Evolutionary conservation across 352 stramenopile genomes (phyloP).

Genomic region (Pythium myriotylum): DNA sequence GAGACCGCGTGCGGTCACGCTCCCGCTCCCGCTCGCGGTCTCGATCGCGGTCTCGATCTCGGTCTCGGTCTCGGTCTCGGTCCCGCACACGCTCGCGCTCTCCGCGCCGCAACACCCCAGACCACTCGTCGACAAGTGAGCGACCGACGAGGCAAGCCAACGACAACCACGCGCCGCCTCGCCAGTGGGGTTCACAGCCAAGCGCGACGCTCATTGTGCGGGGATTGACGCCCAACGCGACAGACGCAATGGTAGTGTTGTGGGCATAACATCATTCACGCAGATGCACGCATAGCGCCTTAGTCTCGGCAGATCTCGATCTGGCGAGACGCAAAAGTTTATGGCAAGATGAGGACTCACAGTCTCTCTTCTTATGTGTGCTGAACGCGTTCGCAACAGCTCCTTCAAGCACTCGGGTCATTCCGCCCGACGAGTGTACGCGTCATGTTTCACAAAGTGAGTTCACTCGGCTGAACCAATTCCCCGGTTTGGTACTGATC

Average conservation of each 20-base stretch:
- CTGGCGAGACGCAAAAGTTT: neutral
- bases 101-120: constrained; percentile 13
- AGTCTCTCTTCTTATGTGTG: constrained; percentile 27
- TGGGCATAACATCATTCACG: constrained; percentile 1
- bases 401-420: constrained; percentile 47
- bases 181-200: constrained; percentile 34
- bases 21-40: constrained; percentile 16
- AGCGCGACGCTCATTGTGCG: constrained; percentile 71
- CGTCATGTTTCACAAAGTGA: constrained; percentile 75
- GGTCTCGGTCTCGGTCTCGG: constrained; percentile 8
- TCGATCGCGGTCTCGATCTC: constrained; percentile 6
- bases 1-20: neutral
- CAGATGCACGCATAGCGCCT: neutral
- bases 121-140: neutral
- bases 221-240: constrained; percentile 46
- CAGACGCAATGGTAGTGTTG: constrained; percentile 70
- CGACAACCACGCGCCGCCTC: neutral
- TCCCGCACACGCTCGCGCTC: constrained; percentile 11
- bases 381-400: constrained; percentile 35
- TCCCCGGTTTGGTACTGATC: neutral
- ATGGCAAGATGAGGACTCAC: constrained; percentile 29
- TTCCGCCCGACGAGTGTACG: constrained; percentile 54
- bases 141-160: neutral
- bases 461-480: neutral
- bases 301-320: neutral